Evolutionary conservation across 2,329 filamentous ascomycete genomes (phyloP).

Genomic region (Xylariaceae sp.): DNA sequence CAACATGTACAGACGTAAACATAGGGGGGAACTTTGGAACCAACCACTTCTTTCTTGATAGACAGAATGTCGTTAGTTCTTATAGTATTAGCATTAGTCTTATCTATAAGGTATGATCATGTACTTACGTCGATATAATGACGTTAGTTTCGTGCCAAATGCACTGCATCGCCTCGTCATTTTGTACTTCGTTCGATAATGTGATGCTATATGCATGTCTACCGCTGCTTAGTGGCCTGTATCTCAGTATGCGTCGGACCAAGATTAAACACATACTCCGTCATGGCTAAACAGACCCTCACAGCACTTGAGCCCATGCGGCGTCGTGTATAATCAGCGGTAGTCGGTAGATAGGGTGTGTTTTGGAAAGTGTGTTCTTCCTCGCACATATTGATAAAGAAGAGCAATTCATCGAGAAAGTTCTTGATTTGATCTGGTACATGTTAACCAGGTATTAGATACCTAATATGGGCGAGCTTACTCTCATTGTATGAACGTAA

Average conservation of each 20-base stretch:
- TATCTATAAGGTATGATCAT: background rate
- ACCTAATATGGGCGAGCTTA: no score
- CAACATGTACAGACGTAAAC: no score
- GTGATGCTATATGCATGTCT: conserved; percentile 17
- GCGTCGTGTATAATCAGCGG: conserved; percentile 12
- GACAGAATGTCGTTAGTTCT: conserved; percentile 25
- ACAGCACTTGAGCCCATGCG: conserved; percentile 17
- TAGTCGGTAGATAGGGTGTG: conserved; percentile 5
- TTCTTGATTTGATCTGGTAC: conserved; percentile 11
- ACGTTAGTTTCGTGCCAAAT: conserved; percentile 18
- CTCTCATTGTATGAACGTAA: conserved; percentile 5
- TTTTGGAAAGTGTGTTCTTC: conserved; percentile 15
- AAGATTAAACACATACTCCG: conserved; percentile 7
- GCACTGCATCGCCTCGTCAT: conserved; percentile 15
- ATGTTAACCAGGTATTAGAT: background rate
- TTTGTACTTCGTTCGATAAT: conserved; percentile 4
- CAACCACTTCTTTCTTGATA: conserved; percentile 25
- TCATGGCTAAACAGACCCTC: conserved; percentile 8
- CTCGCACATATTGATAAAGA: conserved; percentile 15
- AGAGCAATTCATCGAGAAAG: conserved; percentile 13
- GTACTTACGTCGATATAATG: conserved; percentile 14
- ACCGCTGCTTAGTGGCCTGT: background rate
- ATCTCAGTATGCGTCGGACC: background rate
- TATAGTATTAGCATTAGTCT: background rate
- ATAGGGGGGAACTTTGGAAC: no score